phyloP scores from a whole-genome alignment of 2,329 filamentous ascomycete genomes.

The Monascus ruber region DNA sequence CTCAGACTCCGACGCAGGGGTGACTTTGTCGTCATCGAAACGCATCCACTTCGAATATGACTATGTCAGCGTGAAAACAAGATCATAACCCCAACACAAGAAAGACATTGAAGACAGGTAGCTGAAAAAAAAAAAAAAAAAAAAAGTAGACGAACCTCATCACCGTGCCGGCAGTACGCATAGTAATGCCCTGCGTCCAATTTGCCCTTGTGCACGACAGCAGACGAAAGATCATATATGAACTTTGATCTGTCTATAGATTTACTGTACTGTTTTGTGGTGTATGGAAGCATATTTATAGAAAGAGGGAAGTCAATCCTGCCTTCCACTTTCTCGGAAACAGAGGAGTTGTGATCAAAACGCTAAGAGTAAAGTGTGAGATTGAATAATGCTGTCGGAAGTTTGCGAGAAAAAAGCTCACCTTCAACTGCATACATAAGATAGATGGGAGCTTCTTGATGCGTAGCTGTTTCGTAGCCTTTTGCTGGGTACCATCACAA shows the following conservation, averaged over 20 bases:
- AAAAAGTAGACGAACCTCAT: slow-evolving; percentile 41
- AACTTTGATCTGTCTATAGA: slow-evolving; percentile 41
- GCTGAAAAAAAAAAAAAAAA: neutral
- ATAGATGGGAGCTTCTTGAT: slow-evolving; percentile 81
- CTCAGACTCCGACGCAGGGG: slow-evolving; percentile 69
- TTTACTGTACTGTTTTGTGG: slow-evolving; percentile 46
- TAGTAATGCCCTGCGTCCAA: slow-evolving; percentile 89
- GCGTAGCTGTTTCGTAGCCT: slow-evolving; percentile 71
- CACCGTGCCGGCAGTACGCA: slow-evolving; percentile 73
- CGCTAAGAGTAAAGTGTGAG: slow-evolving; percentile 28
- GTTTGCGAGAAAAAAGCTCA: slow-evolving; percentile 24
- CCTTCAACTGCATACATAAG: slow-evolving; percentile 85
- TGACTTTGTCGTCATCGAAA: slow-evolving; percentile 91
- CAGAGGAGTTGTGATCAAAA: slow-evolving; percentile 66
- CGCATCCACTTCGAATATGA: slow-evolving; percentile 62
- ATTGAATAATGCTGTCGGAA: neutral
- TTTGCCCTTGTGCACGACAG: slow-evolving; percentile 86
- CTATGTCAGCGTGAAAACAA: neutral
- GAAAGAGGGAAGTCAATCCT: slow-evolving; percentile 75
- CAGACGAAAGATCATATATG: slow-evolving; percentile 76
- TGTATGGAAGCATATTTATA: slow-evolving; percentile 85
- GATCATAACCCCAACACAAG: neutral
- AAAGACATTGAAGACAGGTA: neutral
- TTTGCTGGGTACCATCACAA: slow-evolving; percentile 60
- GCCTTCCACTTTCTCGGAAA: slow-evolving; percentile 77